Evolutionary conservation across 176 grass and related monocot genomes (phyloP), one percentile per base, ranked within the genome.

Genomic region (Rhynchospora breviuscula): DNA sequence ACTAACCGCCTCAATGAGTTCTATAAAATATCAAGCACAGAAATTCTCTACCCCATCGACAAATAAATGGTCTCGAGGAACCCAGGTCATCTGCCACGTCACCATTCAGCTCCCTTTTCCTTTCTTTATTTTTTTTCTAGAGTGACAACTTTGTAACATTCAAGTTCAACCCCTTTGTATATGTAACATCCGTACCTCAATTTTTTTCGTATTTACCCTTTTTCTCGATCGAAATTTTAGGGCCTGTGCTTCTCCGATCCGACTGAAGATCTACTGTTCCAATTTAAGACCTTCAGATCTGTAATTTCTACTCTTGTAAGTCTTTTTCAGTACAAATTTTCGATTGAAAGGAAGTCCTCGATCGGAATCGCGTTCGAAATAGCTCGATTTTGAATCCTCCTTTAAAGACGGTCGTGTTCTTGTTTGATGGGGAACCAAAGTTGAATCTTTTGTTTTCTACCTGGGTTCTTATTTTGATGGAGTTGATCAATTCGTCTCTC

Each of bases 251-350:
- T 33, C 56, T 63, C 10, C 29, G 33, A 81, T 63, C 59, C 58
- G 58, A 81, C 78, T 63, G 78, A 71, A 66, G 67, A 72, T 22
- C 8, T 1, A 48, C 9, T 72, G 8, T 8, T 63, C 54, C 10
- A 61, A 59, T 43, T 63, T 43, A 47, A n/a, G 58, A 63, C 17
- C 59, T 40, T 81, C 59, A 53, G 51, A 81, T 81, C 79, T 63
- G 8, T 63, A 31, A 6, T 62, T 22, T 59, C 59, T 35, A 44
- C 59, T 81, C 47, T 8, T 8, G 56, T 62, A 81, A 61, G 56
- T 81, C 15, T 10, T 81, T 81, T 81, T 81, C 57, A 48, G 12
- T 31, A 40, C 31, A 35, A 58, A 6, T 9, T 59, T 80, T 35
- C 8, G 14, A 61, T 63, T 19, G 54, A 46, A 80, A 44, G 3